A percentile compares a stretch with the other conserved stretches of the same genome.
Conservation (phyloP, 768 basidiomycete species). For the Trametes maxima region DNA sequence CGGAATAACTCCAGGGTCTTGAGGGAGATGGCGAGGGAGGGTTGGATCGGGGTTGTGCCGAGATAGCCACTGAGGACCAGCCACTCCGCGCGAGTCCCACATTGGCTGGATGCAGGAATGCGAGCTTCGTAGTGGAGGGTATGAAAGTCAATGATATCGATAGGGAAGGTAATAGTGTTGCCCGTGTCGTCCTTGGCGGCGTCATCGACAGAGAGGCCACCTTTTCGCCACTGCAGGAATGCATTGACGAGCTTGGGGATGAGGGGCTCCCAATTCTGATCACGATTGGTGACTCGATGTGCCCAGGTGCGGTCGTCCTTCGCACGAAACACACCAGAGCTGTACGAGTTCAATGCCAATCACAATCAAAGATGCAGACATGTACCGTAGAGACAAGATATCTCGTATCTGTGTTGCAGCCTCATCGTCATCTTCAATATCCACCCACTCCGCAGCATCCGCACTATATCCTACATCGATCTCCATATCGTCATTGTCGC, state of each 20-base stretch:
- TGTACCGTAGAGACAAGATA: not conserved
- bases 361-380: not conserved
- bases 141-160: constrained; percentile 15
- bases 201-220: not conserved
- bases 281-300: not conserved
- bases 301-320: constrained; percentile 15
- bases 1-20: constrained; percentile 22
- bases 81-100: not conserved
- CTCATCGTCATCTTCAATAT: not conserved
- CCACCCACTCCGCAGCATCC: not conserved
- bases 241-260: constrained; percentile 5
- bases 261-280: constrained; percentile 13
- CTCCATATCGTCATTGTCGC: not conserved
- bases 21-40: constrained; percentile 22
- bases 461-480: not conserved
- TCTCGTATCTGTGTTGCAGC: constrained; percentile 1
- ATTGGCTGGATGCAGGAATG: not conserved
- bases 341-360: not conserved
- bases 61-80: constrained; percentile 17
- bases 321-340: not conserved
- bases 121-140: not conserved
- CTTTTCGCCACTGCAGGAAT: constrained; percentile 5
- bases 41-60: constrained; percentile 6
- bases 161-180: not conserved
- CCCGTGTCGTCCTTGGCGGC: not conserved